Conservation (phyloP, 176 grass and related monocot species). For the Carex littledalei region DNA sequence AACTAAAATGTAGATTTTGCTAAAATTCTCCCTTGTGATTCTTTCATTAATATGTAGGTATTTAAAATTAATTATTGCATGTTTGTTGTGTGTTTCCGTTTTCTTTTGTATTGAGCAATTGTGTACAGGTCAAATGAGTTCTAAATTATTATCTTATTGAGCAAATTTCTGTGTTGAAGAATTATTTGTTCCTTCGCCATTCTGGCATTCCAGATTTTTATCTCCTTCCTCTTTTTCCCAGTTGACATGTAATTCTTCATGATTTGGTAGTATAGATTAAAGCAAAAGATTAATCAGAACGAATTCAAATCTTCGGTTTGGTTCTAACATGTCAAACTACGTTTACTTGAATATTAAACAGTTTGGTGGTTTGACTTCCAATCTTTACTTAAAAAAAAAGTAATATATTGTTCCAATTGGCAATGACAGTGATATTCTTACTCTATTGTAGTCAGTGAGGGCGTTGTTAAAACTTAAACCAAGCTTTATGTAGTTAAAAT, state of each 20-base stretch:
- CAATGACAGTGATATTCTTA: no score
- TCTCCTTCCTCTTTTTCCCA: neutral
- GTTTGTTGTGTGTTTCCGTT: neutral
- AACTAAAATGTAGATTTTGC: no score
- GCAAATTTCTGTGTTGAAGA: neutral
- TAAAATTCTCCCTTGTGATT: neutral
- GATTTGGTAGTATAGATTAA: neutral
- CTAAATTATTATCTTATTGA: neutral
- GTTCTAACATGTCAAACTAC: neutral
- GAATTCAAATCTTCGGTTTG: neutral
- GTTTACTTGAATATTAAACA: no score
- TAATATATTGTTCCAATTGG: no score
- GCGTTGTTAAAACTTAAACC: neutral
- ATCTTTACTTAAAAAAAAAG: no score
- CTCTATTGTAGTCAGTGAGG: neutral
- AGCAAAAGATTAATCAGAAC: neutral
- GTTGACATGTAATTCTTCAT: neutral
- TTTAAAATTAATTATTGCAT: neutral
- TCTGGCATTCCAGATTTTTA: neutral
- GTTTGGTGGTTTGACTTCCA: no score
- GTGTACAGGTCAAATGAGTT: neutral
- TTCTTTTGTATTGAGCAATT: neutral
- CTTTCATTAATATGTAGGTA: neutral
- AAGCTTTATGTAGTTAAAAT: neutral
- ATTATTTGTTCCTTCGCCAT: neutral